A percentile compares a stretch with the other conserved stretches of the same genome.
phyloP scores from a whole-genome alignment of 257 asterid genomes.

The Gentiana straminea region DNA sequence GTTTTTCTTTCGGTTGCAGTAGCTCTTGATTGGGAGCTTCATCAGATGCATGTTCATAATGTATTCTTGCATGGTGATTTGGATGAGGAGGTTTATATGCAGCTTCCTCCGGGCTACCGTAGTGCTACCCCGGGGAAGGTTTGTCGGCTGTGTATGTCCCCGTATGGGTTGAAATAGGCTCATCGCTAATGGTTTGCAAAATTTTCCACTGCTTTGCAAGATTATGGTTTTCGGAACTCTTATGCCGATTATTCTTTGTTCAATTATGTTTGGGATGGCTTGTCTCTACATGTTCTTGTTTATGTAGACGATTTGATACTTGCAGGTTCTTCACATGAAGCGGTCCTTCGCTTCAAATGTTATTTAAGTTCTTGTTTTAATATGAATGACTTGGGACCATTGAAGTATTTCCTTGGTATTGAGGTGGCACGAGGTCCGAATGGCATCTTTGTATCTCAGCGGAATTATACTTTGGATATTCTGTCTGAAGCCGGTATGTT shows the following conservation, averaged over 20 bases:
- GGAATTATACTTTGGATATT: background rate
- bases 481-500: background rate
- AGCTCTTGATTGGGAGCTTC: background rate
- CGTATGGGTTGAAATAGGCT: conserved; percentile 2
- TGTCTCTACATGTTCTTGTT: background rate
- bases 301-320: background rate
- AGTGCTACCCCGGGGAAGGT: background rate
- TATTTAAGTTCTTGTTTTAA: background rate
- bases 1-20: too few relatives aligned
- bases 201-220: background rate
- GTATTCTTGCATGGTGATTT: background rate
- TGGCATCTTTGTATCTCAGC: background rate
- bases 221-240: background rate
- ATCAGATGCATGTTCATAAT: background rate
- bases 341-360: background rate
- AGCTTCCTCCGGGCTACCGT: background rate
- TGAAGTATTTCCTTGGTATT: background rate
- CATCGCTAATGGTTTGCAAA: background rate
- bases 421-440: background rate
- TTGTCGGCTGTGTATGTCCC: background rate
- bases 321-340: background rate
- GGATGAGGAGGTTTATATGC: conserved; percentile 6
- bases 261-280: background rate
- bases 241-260: background rate
- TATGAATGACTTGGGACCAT: background rate